These are phyloP conservation scores for Aureobasidium sp. DNA, from an alignment of 2,329 filamentous ascomycete species.

Conservation along the genomic window DNA sequence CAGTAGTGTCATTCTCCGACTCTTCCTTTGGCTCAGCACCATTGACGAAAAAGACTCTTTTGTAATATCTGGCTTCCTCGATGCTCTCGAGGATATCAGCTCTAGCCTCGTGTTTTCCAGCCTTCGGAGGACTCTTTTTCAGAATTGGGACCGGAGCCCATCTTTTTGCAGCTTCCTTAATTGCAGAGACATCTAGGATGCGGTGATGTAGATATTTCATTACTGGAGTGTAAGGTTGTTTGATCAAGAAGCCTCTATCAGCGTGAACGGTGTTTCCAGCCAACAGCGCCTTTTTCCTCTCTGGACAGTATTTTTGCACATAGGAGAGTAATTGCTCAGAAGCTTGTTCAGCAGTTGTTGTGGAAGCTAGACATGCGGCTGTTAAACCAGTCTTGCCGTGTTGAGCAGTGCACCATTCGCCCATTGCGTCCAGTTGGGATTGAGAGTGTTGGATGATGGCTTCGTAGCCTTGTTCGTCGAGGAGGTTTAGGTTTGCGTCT, in stretches of 20 bases:
- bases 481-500: constrained; percentile 63
- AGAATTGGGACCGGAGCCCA: constrained; percentile 63
- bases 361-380: constrained; percentile 62
- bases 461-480: constrained; percentile 80
- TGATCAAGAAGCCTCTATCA: constrained; percentile 71
- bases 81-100: constrained; percentile 95
- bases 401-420: constrained; percentile 77
- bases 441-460: constrained; percentile 65
- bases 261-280: constrained; percentile 92
- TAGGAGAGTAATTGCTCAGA: constrained; percentile 67
- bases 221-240: constrained; percentile 63
- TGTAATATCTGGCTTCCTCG: constrained; percentile 78
- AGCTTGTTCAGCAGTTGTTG: constrained; percentile 61
- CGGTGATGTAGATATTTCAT: constrained; percentile 77
- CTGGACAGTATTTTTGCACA: constrained; percentile 62
- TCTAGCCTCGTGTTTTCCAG: constrained; percentile 68
- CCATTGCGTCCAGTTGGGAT: constrained; percentile 67
- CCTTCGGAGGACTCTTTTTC: constrained; percentile 60
- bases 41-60: constrained; percentile 54
- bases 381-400: constrained; percentile 79
- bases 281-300: constrained; percentile 59
- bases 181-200: constrained; percentile 80
- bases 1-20: background rate
- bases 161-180: constrained; percentile 81
- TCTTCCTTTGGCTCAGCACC: background rate